These are phyloP conservation scores for Pythium monospermum DNA, from an alignment of 352 stramenopile genomes.

Conservation along the genomic window DNA sequence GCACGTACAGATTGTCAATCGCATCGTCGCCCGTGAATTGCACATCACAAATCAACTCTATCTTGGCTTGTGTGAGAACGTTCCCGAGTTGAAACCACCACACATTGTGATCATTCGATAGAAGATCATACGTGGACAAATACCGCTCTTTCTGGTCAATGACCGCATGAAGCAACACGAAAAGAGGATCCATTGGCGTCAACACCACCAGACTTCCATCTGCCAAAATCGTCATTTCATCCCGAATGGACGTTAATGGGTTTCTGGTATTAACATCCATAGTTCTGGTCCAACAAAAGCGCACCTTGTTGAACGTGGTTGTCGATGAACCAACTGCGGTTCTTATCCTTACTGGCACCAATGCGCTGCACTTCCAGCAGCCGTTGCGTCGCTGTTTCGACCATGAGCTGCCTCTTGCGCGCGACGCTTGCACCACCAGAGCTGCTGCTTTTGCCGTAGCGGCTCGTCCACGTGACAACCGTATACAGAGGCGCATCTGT, in stretches of 20 bases:
- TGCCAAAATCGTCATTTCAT: slow-evolving; percentile 11
- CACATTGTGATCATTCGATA: slow-evolving; percentile 37
- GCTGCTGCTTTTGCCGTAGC: neutral
- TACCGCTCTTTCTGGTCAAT: slow-evolving; percentile 45
- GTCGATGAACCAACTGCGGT: slow-evolving; percentile 73
- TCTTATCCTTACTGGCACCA: slow-evolving; percentile 33
- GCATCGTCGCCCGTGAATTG: slow-evolving; percentile 35
- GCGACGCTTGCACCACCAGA: neutral
- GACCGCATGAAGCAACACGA: slow-evolving; percentile 57
- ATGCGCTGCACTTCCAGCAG: slow-evolving; percentile 67
- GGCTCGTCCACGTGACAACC: slow-evolving; percentile 45
- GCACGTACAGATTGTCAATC: slow-evolving; percentile 54
- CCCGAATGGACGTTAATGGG: neutral
- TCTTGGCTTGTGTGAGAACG: slow-evolving; percentile 20
- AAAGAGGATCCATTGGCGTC: slow-evolving; percentile 61
- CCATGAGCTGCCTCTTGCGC: slow-evolving; percentile 53
- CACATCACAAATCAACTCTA: slow-evolving; percentile 56
- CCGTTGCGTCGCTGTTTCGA: slow-evolving; percentile 25
- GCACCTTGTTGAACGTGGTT: slow-evolving; percentile 55
- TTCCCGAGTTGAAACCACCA: slow-evolving; percentile 46
- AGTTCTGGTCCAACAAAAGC: neutral
- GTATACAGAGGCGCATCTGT: slow-evolving; percentile 41
- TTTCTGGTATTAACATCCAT: neutral
- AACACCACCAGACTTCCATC: slow-evolving; percentile 61
- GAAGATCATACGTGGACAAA: slow-evolving; percentile 53